phyloP scores from a whole-genome alignment of 2,329 filamentous ascomycete species.

The Sporothrix humicola region DNA sequence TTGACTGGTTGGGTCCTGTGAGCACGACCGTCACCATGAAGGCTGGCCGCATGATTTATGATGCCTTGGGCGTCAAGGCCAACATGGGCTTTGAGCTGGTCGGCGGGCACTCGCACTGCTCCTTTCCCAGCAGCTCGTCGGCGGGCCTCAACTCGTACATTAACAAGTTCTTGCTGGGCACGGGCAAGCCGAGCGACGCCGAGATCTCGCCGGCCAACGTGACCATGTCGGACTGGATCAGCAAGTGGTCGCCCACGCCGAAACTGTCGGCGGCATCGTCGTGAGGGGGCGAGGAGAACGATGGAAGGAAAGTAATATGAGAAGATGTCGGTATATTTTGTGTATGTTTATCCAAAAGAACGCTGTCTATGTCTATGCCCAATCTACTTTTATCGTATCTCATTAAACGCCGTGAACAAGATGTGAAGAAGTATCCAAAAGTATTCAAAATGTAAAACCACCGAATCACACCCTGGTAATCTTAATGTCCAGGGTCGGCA shows the following conservation, averaged over 20 bases:
- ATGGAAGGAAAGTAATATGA: background rate
- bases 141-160: slow-evolving; percentile 60
- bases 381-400: background rate
- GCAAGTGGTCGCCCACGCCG: slow-evolving; percentile 46
- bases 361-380: background rate
- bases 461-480: background rate
- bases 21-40: slow-evolving; percentile 65
- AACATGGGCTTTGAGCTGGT: slow-evolving; percentile 64
- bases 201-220: slow-evolving; percentile 25
- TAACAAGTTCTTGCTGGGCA: slow-evolving; percentile 58
- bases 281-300: background rate
- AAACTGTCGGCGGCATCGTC: background rate
- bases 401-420: background rate
- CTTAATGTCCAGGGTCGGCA: slow-evolving; percentile 32
- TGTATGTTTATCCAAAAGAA: background rate
- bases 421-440: background rate
- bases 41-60: slow-evolving; percentile 59
- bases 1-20: slow-evolving; percentile 64
- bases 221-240: slow-evolving; percentile 38
- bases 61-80: slow-evolving; percentile 57
- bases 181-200: slow-evolving; percentile 43
- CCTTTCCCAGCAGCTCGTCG: slow-evolving; percentile 59
- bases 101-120: slow-evolving; percentile 61
- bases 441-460: background rate
- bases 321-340: background rate